These are phyloP conservation scores for Chara braunii DNA, from an alignment of 139 green algal genomes.

Conservation along the genomic window DNA sequence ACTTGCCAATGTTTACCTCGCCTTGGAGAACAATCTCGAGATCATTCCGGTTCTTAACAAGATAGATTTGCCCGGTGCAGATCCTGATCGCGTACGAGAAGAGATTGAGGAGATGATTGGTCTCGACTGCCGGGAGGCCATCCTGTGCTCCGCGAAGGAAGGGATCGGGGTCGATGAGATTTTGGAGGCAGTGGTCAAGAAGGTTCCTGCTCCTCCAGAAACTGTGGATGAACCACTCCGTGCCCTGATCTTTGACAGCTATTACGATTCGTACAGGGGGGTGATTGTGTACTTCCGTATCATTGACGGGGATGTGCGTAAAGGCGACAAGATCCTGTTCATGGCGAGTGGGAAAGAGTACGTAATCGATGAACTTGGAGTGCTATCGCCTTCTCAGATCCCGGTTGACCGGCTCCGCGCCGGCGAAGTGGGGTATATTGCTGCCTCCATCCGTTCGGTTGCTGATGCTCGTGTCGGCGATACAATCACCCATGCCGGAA, in stretches of 20 bases:
- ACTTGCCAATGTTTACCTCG: constrained; percentile 95
- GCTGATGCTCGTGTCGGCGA: constrained; percentile 90
- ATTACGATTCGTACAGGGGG: constrained; percentile 88
- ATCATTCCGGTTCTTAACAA: constrained; percentile 83
- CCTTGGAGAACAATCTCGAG: constrained; percentile 92
- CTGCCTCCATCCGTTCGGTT: constrained; percentile 80
- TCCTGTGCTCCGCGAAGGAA: constrained; percentile 65
- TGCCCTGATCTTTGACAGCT: constrained; percentile 94
- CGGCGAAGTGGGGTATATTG: constrained; percentile 84
- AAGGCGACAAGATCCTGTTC: constrained; percentile 65
- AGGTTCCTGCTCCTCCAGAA: constrained; percentile 67
- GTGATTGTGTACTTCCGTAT: constrained; percentile 80
- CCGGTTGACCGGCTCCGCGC: constrained; percentile 75
- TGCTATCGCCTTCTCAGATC: constrained; percentile 72
- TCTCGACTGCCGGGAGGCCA: constrained; percentile 69
- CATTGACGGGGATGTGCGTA: constrained; percentile 65
- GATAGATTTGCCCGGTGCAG: constrained; percentile 91
- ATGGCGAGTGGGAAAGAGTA: constrained; percentile 67
- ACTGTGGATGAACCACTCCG: constrained; percentile 58
- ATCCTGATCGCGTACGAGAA: constrained; percentile 74
- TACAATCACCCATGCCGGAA: constrained; percentile 70
- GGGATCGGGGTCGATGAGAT: constrained; percentile 83
- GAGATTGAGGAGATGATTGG: constrained; percentile 95
- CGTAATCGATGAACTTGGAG: constrained; percentile 80
- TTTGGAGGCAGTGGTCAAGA: constrained; percentile 77